Conservation (phyloP, 2,329 filamentous ascomycete genomes). For the Colletotrichum sp. region DNA sequence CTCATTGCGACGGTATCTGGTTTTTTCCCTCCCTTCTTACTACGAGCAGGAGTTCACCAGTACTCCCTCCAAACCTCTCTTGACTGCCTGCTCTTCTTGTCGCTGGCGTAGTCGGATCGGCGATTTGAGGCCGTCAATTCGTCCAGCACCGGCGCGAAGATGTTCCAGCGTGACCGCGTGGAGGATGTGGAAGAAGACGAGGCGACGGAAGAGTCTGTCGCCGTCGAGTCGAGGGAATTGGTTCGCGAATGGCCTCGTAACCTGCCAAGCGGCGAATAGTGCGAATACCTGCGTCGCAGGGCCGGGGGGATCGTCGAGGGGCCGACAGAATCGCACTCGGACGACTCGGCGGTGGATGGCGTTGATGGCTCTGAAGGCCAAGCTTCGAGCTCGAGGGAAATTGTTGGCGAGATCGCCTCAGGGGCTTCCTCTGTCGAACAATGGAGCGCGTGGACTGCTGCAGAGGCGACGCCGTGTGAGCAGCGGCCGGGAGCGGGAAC, state of each 20-base stretch:
- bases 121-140: neutral
- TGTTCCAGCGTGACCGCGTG: neutral
- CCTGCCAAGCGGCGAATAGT: neutral
- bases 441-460: neutral
- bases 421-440: neutral
- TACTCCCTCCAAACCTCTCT: constrained; percentile 30
- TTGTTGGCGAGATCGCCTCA: neutral
- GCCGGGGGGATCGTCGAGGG: neutral
- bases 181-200: neutral
- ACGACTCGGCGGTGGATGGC: neutral
- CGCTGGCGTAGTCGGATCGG: constrained; percentile 22
- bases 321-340: neutral
- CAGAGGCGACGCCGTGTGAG: constrained; percentile 4
- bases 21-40: neutral
- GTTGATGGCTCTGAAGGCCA: constrained; percentile 8
- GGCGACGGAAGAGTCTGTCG: neutral
- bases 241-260: neutral
- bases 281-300: neutral
- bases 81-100: constrained; percentile 26
- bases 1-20: constrained; percentile 21
- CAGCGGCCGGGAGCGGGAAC: neutral
- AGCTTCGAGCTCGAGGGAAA: constrained; percentile 4
- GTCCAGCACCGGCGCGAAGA: neutral
- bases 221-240: constrained; percentile 13
- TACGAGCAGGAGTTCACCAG: constrained; percentile 24